phyloP scores from a whole-genome alignment of 441 rosid genomes.

The Macaranga tanarius region DNA sequence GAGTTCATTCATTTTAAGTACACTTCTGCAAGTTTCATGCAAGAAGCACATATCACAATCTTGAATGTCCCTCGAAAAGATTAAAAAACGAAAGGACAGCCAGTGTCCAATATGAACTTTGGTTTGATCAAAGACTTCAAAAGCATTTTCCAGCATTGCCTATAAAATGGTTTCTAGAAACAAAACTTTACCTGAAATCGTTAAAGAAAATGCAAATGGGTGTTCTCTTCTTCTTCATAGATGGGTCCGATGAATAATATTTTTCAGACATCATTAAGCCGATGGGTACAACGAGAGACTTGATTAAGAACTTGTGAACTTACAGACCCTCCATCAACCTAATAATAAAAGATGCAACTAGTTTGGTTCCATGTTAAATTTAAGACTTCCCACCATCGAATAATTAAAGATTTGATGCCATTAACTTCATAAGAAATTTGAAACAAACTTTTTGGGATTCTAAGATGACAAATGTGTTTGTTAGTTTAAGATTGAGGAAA shows the following conservation, averaged over 20 bases:
- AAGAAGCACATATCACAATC: constrained; percentile 13
- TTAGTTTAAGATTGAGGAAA: too few relatives aligned
- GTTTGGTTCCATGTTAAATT: too few relatives aligned
- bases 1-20: constrained; percentile 64
- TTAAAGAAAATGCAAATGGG: constrained; percentile 60
- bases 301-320: too few relatives aligned
- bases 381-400: too few relatives aligned
- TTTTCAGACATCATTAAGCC: constrained; percentile 42
- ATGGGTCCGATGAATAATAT: constrained; percentile 27
- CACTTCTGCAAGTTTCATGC: constrained; percentile 40
- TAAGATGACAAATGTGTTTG: too few relatives aligned
- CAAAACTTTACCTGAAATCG: constrained; percentile 48
- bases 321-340: too few relatives aligned
- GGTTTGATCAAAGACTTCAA: neutral
- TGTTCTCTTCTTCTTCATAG: constrained; percentile 30
- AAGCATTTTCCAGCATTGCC: neutral
- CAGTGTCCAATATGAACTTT: neutral
- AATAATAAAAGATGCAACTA: too few relatives aligned
- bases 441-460: too few relatives aligned
- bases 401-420: too few relatives aligned
- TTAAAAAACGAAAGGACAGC: neutral
- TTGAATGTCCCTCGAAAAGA: neutral
- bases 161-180: neutral
- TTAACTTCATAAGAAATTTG: too few relatives aligned
- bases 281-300: too few relatives aligned